Evolutionary conservation across 306 rosid genomes (phyloP).

Genomic region (peach (Prunus persica)): DNA sequence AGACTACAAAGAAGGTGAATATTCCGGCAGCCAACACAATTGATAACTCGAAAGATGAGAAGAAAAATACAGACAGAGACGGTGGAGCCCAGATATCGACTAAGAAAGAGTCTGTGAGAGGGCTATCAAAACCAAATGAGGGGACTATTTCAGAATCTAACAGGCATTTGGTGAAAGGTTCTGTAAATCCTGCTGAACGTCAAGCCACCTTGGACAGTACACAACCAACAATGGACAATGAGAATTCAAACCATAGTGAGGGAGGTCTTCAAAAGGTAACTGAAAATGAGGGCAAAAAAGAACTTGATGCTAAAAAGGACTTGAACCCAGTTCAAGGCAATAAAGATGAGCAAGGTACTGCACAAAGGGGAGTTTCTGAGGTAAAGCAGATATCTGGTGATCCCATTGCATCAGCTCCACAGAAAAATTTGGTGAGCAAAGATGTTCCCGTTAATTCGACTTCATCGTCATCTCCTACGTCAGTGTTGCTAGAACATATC

Average conservation of each 20-base stretch:
- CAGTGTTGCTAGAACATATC: conserved; percentile 27
- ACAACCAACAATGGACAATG: conserved; percentile 4
- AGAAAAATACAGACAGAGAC: conserved; percentile 21
- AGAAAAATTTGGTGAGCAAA: conserved; percentile 32
- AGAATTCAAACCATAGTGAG: conserved; percentile 1
- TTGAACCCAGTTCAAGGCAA: conserved; percentile 2
- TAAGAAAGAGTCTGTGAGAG: conserved; percentile 12
- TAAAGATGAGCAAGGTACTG: conserved; percentile 8
- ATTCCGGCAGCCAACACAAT: conserved; percentile 3
- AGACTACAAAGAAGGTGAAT: conserved; percentile 20
- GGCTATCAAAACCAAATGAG: conserved; percentile 1
- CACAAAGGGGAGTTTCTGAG: conserved; percentile 10
- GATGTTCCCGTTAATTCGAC: conserved; percentile 24
- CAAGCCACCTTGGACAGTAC: conserved; percentile 2
- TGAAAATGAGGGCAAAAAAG: conserved; percentile 1
- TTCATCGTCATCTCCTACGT: conserved; percentile 49
- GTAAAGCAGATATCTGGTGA: conserved; percentile 2
- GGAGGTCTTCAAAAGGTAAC: conserved; percentile 19
- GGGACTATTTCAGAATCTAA: conserved; percentile 9
- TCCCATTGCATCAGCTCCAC: conserved; percentile 14
- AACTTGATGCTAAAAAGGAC: conserved; percentile 6
- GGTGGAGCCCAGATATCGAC: conserved; percentile 11
- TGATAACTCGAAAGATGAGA: conserved; percentile 27
- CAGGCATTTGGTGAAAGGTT: background rate
- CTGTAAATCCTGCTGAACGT: background rate